phyloP scores from a whole-genome alignment of 2,329 filamentous ascomycete species.

The Pseudogymnoascus sp. region DNA sequence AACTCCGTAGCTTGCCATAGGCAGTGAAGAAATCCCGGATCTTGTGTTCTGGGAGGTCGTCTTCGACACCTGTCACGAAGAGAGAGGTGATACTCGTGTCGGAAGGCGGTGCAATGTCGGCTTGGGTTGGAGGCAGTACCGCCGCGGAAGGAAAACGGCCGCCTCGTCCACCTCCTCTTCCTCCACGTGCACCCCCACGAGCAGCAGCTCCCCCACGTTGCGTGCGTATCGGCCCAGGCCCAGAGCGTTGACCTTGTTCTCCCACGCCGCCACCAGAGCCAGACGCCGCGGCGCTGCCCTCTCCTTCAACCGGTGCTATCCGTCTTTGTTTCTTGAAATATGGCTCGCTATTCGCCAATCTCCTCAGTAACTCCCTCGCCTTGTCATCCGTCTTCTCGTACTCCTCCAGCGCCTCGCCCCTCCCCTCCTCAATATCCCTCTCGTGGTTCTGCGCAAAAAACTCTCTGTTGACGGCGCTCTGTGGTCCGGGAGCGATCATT shows the following conservation, averaged over 20 bases:
- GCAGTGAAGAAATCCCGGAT: constrained; percentile 83
- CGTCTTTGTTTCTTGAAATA: constrained; percentile 85
- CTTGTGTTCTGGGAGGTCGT: constrained; percentile 88
- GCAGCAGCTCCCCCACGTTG: constrained; percentile 44
- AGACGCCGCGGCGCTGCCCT: constrained; percentile 27
- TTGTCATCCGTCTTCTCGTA: constrained; percentile 98
- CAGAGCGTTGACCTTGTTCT: constrained; percentile 36
- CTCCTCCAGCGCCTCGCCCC: constrained; percentile 67
- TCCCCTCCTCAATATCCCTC: constrained; percentile 85
- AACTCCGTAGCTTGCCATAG: constrained; percentile 81
- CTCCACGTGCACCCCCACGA: constrained; percentile 27
- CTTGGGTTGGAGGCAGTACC: constrained; percentile 68
- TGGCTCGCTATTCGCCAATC: constrained; percentile 84
- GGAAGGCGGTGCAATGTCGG: constrained; percentile 76
- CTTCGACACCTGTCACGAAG: constrained; percentile 91
- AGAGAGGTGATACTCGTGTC: constrained; percentile 86
- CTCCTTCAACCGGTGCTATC: constrained; percentile 50
- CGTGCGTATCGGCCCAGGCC: constrained; percentile 71
- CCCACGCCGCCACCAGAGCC: constrained; percentile 31
- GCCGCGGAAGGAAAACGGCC: constrained; percentile 59
- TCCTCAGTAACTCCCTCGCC: constrained; percentile 74
- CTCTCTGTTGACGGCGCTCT: constrained; percentile 88
- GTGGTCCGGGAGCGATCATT: constrained; percentile 90
- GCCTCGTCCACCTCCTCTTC: constrained; percentile 32
- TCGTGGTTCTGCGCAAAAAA: constrained; percentile 98